These are phyloP conservation scores for Albizia julibrissin DNA, from an alignment of 306 rosid genomes.

Conservation along the genomic window DNA sequence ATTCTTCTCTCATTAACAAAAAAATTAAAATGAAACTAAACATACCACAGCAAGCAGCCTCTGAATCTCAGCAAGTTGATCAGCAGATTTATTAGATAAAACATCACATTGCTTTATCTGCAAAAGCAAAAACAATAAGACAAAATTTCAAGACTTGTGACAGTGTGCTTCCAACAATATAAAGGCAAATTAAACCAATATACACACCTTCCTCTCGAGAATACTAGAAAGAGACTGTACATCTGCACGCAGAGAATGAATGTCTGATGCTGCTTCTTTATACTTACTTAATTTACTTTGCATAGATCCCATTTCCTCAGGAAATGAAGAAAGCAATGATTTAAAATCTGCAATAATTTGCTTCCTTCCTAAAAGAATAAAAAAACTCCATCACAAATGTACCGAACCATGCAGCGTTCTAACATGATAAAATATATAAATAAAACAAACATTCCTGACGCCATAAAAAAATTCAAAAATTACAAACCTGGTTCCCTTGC, in stretches of 20 bases:
- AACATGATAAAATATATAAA: background rate
- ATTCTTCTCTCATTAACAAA: background rate
- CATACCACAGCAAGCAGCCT: conserved; percentile 75
- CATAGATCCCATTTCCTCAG: conserved; percentile 90
- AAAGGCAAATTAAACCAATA: conserved; percentile 14
- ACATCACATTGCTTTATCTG: conserved; percentile 80
- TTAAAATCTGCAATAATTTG: conserved; percentile 80
- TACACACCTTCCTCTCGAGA: conserved; percentile 85
- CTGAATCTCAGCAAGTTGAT: conserved; percentile 64
- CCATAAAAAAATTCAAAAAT: background rate
- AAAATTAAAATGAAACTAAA: conserved; percentile 11
- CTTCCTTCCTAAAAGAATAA: conserved; percentile 75
- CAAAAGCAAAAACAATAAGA: background rate
- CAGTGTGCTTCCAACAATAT: conserved; percentile 25
- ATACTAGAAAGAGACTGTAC: conserved; percentile 71
- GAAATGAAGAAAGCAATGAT: conserved; percentile 88
- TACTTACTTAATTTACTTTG: conserved; percentile 73
- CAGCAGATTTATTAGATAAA: conserved; percentile 56
- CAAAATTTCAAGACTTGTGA: conserved; percentile 21
- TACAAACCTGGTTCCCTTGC: conserved; percentile 78
- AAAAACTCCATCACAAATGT: conserved; percentile 37
- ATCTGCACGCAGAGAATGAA: conserved; percentile 85
- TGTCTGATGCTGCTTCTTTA: conserved; percentile 85
- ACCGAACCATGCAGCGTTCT: conserved; percentile 5
- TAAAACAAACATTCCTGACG: background rate